Evolutionary conservation across 129 eudicot species (phyloP).

Genomic region (Ambrosia trifida): DNA sequence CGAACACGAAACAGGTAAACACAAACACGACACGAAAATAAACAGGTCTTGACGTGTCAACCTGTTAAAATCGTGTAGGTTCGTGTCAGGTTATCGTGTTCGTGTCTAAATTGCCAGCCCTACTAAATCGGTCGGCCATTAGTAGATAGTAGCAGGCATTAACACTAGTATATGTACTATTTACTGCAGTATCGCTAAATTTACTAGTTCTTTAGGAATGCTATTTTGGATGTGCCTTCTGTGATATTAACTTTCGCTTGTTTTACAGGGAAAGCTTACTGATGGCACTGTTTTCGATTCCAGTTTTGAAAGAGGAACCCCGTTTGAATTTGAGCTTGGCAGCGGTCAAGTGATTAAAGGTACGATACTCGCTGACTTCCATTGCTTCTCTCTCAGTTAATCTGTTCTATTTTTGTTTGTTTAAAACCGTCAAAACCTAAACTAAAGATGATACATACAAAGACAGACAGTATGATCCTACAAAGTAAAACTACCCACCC

Average conservation of each 20-base stretch:
- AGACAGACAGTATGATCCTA: background rate
- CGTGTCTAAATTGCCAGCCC: too few relatives aligned
- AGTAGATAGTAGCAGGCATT: background rate
- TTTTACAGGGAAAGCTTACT: slow-evolving; percentile 83
- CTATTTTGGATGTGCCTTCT: background rate
- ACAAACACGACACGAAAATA: too few relatives aligned
- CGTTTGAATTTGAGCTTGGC: slow-evolving; percentile 95
- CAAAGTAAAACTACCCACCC: background rate
- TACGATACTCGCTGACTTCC: slow-evolving; percentile 15
- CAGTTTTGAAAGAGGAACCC: slow-evolving; percentile 95
- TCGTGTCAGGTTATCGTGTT: too few relatives aligned
- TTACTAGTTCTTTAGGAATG: background rate
- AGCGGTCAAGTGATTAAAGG: slow-evolving; percentile 97
- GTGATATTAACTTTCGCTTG: slow-evolving; percentile 14
- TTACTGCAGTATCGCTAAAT: background rate
- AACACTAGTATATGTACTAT: background rate
- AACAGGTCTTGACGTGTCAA: too few relatives aligned
- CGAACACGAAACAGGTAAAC: too few relatives aligned
- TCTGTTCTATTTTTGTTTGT: background rate
- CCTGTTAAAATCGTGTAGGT: too few relatives aligned
- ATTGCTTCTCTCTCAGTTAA: background rate
- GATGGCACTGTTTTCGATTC: slow-evolving; percentile 97
- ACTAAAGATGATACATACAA: slow-evolving; percentile 14
- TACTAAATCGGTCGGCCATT: background rate
- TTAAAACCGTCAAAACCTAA: background rate